phyloP scores from a whole-genome alignment of 805 yeast species.

The Saccharomyces cerevisiae region DNA sequence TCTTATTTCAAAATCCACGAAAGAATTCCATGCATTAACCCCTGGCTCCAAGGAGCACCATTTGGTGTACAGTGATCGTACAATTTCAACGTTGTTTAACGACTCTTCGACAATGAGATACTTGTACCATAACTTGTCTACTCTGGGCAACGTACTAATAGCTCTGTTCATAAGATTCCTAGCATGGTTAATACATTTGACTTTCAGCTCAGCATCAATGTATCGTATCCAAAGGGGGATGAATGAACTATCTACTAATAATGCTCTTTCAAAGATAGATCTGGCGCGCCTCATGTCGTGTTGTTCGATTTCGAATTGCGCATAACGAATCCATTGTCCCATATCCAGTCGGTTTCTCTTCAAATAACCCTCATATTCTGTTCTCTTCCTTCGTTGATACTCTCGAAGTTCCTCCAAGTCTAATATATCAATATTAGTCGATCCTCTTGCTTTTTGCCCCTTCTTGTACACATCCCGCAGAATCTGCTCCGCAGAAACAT shows the following conservation, averaged over 20 bases:
- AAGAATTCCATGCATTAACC: constrained; percentile 63
- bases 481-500: constrained; percentile 58
- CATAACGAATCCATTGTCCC: constrained; percentile 90
- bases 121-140: constrained; percentile 79
- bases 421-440: constrained; percentile 38
- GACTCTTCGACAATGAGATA: constrained; percentile 80
- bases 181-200: constrained; percentile 76
- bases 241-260: constrained; percentile 64
- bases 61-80: constrained; percentile 57
- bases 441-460: constrained; percentile 24
- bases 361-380: constrained; percentile 79
- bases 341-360: constrained; percentile 73
- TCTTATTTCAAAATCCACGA: constrained; percentile 61
- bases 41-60: constrained; percentile 80
- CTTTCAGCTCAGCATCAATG: constrained; percentile 65
- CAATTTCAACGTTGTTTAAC: constrained; percentile 52
- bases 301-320: constrained; percentile 76
- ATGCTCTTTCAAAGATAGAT: constrained; percentile 79
- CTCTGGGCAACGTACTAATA: constrained; percentile 61
- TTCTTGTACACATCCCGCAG: constrained; percentile 53
- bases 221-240: constrained; percentile 84
- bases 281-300: constrained; percentile 73
- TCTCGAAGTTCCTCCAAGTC: constrained; percentile 79
- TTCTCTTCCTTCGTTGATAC: constrained; percentile 64
- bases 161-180: constrained; percentile 77